phyloP scores from a whole-genome alignment of 257 asterid species.

The Marsdenia floribunda region DNA sequence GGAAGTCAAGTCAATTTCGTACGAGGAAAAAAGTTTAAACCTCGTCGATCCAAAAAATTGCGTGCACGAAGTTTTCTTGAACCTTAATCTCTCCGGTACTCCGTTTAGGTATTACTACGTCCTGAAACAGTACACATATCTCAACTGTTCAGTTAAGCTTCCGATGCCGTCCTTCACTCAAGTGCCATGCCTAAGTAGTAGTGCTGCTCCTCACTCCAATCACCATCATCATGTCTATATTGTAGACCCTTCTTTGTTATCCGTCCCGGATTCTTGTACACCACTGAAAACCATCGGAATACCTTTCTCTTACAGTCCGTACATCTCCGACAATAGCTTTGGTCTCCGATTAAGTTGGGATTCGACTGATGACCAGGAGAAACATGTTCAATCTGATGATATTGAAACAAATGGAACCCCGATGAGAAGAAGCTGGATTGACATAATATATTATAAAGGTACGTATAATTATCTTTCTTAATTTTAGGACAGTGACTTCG shows the following conservation, averaged over 20 bases:
- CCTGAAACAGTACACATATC: conserved; percentile 31
- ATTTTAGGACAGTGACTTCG: not conserved
- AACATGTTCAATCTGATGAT: not conserved
- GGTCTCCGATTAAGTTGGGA: conserved; percentile 45
- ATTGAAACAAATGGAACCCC: not conserved
- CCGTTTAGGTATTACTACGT: conserved; percentile 40
- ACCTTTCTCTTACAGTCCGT: conserved; percentile 45
- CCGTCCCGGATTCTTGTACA: conserved; percentile 27
- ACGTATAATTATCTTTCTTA: not conserved
- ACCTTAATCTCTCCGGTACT: conserved; percentile 35
- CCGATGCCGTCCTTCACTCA: conserved; percentile 14
- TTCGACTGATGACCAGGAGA: not conserved
- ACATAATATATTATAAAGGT: conserved; percentile 9
- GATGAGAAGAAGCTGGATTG: not conserved
- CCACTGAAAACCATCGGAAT: conserved; percentile 28
- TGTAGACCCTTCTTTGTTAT: conserved; percentile 25
- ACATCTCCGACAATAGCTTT: conserved; percentile 40
- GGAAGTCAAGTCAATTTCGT: conserved; percentile 35
- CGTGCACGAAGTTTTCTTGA: conserved; percentile 46
- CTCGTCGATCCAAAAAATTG: conserved; percentile 44
- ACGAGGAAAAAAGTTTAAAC: conserved; percentile 17
- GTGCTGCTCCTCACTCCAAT: not conserved
- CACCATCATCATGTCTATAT: conserved; percentile 29
- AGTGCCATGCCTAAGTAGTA: conserved; percentile 42
- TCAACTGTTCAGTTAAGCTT: conserved; percentile 37